These are phyloP conservation scores for Skeletonema grethae DNA, from an alignment of 108 stramenopile species.

Conservation along the genomic window DNA sequence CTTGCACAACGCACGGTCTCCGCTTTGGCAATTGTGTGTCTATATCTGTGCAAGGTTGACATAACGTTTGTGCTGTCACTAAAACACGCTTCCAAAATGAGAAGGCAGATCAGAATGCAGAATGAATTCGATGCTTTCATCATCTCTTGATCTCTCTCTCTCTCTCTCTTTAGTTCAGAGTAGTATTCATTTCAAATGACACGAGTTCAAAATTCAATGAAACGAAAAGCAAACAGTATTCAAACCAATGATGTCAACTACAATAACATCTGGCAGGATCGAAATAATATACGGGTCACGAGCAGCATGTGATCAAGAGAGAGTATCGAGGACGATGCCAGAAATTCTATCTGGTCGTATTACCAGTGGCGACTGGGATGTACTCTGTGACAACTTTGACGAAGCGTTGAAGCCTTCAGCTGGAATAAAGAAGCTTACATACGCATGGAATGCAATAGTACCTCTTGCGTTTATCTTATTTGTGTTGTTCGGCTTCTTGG, in stretches of 20 bases:
- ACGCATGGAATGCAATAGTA: not conserved
- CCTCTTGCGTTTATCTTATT: not conserved
- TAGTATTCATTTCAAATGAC: not conserved
- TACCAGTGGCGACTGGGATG: not conserved
- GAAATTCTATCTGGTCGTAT: not conserved
- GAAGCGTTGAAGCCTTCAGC: not conserved
- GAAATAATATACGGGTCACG: not conserved
- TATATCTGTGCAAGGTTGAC: too few species aligned
- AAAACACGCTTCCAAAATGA: too few species aligned
- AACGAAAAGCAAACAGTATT: not conserved
- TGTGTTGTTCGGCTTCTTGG: not conserved
- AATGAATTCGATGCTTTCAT: too few species aligned
- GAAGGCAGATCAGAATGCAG: too few species aligned
- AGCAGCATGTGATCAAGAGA: conserved; percentile 7
- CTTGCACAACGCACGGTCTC: too few species aligned
- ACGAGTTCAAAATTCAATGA: not conserved
- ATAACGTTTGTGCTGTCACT: too few species aligned
- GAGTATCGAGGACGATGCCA: conserved; percentile 1
- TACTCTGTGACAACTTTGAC: not conserved
- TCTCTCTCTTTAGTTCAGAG: too few species aligned
- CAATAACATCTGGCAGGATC: not conserved
- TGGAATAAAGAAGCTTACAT: not conserved
- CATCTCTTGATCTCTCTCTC: too few species aligned
- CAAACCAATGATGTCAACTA: not conserved
- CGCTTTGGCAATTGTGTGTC: too few species aligned